Conservation (phyloP, 257 asterid genomes). For the Mentha longifolia region DNA sequence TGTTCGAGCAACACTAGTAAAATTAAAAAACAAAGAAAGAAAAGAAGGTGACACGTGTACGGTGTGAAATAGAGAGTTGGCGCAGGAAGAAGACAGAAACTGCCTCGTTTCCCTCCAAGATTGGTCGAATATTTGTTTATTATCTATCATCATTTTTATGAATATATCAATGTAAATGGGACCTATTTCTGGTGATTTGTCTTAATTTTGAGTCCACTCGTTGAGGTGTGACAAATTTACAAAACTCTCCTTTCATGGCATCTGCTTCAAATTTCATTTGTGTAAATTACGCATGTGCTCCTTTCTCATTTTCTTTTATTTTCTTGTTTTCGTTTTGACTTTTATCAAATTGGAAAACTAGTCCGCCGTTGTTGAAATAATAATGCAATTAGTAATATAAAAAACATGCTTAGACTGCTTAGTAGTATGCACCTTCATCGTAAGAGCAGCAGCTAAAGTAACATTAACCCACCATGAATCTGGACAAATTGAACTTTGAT, state of each 20-base stretch:
- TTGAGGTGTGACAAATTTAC: neutral
- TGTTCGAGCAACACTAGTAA: too few species aligned
- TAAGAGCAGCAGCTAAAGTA: slow-evolving; percentile 19
- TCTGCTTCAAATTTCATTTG: neutral
- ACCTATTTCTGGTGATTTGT: neutral
- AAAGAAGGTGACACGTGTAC: slow-evolving; percentile 5
- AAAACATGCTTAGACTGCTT: slow-evolving; percentile 15
- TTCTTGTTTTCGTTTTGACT: neutral
- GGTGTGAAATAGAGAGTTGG: slow-evolving; percentile 9
- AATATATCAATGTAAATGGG: neutral
- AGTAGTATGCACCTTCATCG: slow-evolving; percentile 12
- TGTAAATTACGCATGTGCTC: too few species aligned
- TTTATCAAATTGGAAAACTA: neutral
- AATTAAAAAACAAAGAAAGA: neutral
- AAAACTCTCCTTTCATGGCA: neutral
- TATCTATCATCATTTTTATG: neutral
- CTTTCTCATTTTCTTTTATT: too few species aligned
- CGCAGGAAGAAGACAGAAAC: neutral
- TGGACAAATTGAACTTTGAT: slow-evolving; percentile 14
- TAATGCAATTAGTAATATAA: neutral
- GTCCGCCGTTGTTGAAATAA: slow-evolving; percentile 33
- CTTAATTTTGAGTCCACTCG: neutral
- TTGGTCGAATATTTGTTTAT: slow-evolving; percentile 6
- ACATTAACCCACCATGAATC: slow-evolving; percentile 16
- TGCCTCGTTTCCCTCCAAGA: neutral